Evolutionary conservation across 768 basidiomycete species (phyloP), one percentile per base, ranked within the genome.

Genomic region (Exsudoporus frostii): DNA sequence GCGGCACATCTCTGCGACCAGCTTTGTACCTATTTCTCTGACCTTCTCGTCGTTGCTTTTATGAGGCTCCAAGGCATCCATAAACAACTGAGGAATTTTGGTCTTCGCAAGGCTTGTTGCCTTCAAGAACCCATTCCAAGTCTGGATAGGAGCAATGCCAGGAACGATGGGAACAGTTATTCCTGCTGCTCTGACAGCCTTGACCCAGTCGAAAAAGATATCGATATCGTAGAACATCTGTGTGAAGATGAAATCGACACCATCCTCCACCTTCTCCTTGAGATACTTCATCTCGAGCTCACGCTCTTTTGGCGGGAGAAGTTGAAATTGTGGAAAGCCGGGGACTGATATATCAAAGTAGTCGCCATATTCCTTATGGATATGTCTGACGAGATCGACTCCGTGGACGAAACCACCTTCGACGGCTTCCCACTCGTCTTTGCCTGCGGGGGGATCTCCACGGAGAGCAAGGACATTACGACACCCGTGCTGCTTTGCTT

Each of bases 171-270:
- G 94, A 27, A 94, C 77, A 2, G 85, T 89, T 67, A 95, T 93
- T 7, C 92, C 93, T 0, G 88, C 90, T 11, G 78, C 88, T 53
- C 93, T 83, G 30, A 92, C 83, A 40, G 82, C 75, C 55, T 83
- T 84, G 37, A 90, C 94, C 97, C 97, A 99, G 45, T 79, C 77
- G 64, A 97, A 84, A 74, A 99, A 98, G 61, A 98, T 66, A 32
- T 91, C 81, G 44, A 88, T 85, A 62, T 97, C 95, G 73, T 95
- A 97, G 75, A 98, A 98, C 92, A 98, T 93, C 71, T 98, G 95
- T 0, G 95, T 97, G 76, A 98, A 97, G 71, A 98, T 97, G 74
- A 96, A 91, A 67, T 84, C 79, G 55, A 86, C 90, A 36, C 95
- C 94, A 10, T 85, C 89, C 58, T 96, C 93, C 53, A 95, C 74